These are phyloP conservation scores for Lasiodiplodia theobromae DNA, from an alignment of 2,329 filamentous ascomycete species.

Conservation along the genomic window DNA sequence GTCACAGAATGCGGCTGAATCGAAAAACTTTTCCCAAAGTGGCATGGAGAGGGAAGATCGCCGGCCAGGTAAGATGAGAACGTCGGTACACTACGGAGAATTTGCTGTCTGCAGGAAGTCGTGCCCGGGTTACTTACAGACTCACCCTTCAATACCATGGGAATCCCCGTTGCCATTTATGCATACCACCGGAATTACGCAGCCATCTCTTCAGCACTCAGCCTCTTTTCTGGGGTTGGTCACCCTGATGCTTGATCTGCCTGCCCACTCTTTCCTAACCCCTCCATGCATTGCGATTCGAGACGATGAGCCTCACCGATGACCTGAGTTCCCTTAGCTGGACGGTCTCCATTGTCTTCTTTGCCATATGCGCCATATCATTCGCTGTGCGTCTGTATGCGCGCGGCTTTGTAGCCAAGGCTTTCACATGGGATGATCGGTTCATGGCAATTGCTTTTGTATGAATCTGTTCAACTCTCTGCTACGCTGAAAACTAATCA, in stretches of 20 bases:
- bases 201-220: not conserved
- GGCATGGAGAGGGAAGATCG: not conserved
- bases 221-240: not conserved
- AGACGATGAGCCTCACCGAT: slow-evolving; percentile 9
- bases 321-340: slow-evolving; percentile 21
- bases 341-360: not conserved
- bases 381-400: slow-evolving; percentile 17
- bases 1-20: slow-evolving; percentile 3
- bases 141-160: not conserved
- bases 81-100: not conserved
- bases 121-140: not conserved
- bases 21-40: not conserved
- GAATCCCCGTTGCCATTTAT: not conserved
- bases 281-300: not conserved
- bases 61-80: not conserved
- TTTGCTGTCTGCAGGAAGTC: not conserved
- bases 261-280: not conserved
- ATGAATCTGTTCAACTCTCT: not conserved
- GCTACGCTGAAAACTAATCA: not conserved
- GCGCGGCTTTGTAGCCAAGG: slow-evolving; percentile 2
- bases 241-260: not conserved
- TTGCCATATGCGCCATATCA: slow-evolving; percentile 10
- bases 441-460: slow-evolving; percentile 22
- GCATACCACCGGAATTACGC: not conserved
- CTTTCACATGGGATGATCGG: slow-evolving; percentile 24